These are phyloP conservation scores for Teratosphaeria nubilosa DNA, from an alignment of 2,329 filamentous ascomycete genomes.

Conservation along the genomic window DNA sequence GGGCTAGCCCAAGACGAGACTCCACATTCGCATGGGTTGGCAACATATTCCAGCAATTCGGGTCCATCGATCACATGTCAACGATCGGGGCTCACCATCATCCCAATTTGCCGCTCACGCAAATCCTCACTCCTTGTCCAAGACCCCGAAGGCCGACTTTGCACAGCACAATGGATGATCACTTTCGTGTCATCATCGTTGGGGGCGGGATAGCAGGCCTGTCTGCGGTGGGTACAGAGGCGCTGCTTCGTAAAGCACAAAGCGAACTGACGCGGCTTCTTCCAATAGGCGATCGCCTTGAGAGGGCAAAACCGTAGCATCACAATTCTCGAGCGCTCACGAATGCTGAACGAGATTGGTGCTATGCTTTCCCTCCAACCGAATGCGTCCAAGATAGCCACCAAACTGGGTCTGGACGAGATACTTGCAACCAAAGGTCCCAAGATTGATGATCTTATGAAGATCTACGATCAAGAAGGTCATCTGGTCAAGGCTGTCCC, in stretches of 20 bases:
- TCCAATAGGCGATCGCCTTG: conserved; percentile 20
- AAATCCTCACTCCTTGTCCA: too few species aligned
- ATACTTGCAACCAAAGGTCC: conserved; percentile 23
- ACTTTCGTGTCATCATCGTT: conserved; percentile 26
- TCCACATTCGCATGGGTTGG: too few species aligned
- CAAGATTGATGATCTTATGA: conserved; percentile 29
- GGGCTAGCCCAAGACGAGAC: too few species aligned
- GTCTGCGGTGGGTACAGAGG: conserved; percentile 9
- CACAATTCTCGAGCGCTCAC: conserved; percentile 25
- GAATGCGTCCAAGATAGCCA: conserved; percentile 29
- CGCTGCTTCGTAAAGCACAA: neutral
- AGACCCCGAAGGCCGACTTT: too few species aligned
- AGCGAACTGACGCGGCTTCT: neutral
- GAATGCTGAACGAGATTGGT: conserved; percentile 27
- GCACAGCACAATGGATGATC: neutral
- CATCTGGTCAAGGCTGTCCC: conserved; percentile 25
- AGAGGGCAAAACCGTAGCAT: conserved; percentile 25
- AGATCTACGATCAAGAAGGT: conserved; percentile 26
- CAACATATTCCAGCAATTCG: too few species aligned
- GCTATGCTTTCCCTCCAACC: conserved; percentile 35
- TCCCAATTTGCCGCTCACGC: too few species aligned
- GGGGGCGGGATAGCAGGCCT: conserved; percentile 24
- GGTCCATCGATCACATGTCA: neutral
- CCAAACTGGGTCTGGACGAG: conserved; percentile 21
- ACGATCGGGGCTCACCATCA: neutral